Evolutionary conservation across 1,139 yeast genomes (phyloP).

Genomic region (Candida mesenterica): DNA sequence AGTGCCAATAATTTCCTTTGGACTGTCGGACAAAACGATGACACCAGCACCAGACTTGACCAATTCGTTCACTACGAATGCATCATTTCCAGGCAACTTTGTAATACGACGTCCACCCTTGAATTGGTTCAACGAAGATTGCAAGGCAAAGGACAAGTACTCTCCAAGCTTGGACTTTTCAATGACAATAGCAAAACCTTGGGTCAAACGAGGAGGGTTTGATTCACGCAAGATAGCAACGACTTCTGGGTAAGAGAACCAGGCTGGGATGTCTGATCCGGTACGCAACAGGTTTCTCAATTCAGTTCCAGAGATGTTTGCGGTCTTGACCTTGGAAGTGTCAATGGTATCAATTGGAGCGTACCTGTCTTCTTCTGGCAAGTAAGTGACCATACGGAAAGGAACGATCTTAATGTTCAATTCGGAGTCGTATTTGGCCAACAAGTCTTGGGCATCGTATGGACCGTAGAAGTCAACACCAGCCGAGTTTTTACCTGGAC

Average conservation of each 20-base stretch:
- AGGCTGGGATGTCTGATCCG: constrained; percentile 87
- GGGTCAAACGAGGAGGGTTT: constrained; percentile 87
- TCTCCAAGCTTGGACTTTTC: constrained; percentile 57
- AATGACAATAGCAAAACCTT: constrained; percentile 78
- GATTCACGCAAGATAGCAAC: constrained; percentile 87
- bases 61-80: constrained; percentile 74
- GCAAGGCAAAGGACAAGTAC: constrained; percentile 73
- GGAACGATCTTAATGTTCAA: constrained; percentile 83
- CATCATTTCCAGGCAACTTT: constrained; percentile 54
- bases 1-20: constrained; percentile 46
- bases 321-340: constrained; percentile 66
- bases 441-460: constrained; percentile 91
- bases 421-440: constrained; percentile 72
- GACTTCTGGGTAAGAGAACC: constrained; percentile 98
- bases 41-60: constrained; percentile 91
- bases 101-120: constrained; percentile 86
- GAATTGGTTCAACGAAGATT: constrained; percentile 86
- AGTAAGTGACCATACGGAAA: constrained; percentile 93
- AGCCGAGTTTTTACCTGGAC: constrained; percentile 91
- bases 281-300: constrained; percentile 83
- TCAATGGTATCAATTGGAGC: constrained; percentile 94
- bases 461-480: constrained; percentile 97
- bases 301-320: constrained; percentile 94
- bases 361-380: constrained; percentile 93
- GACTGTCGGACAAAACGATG: constrained; percentile 50